Conservation (phyloP, 2,329 filamentous ascomycete genomes). For the Aspergillus sp. region DNA sequence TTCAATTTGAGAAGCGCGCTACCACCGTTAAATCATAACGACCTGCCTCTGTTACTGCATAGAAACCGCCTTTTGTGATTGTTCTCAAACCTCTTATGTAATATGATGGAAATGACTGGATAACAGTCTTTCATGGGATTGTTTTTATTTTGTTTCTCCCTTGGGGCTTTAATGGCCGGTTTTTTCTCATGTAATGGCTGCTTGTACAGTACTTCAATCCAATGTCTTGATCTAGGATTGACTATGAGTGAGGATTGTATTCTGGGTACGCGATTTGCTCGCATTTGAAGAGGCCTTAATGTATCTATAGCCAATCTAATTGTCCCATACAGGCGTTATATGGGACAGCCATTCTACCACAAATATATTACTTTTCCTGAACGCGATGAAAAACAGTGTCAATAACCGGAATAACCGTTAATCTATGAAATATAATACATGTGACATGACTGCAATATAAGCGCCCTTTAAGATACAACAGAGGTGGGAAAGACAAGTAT, state of each 20-base stretch:
- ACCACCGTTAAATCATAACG: slow-evolving; percentile 28
- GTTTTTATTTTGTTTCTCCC: neutral
- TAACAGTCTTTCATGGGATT: neutral
- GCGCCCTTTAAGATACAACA: neutral
- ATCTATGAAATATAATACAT: neutral
- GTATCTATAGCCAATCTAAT: neutral
- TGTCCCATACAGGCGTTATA: neutral
- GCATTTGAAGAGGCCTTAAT: neutral
- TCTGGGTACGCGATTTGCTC: neutral
- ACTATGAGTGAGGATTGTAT: neutral
- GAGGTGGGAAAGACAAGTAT: neutral
- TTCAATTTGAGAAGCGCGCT: slow-evolving; percentile 67
- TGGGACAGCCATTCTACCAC: neutral
- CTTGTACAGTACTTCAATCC: neutral
- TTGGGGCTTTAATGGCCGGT: neutral
- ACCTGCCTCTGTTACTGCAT: neutral
- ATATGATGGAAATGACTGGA: neutral
- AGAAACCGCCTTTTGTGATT: neutral
- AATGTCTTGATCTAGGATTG: neutral
- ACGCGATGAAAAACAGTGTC: neutral
- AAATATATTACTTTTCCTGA: neutral
- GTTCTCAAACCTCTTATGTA: neutral
- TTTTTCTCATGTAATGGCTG: neutral
- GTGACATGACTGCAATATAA: neutral
- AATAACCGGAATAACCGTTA: neutral